Percentiles rank a stretch among this genome's conserved stretches.
Evolutionary conservation across 2,329 filamentous ascomycete species (phyloP).

Genomic region (Phoma sp.): DNA sequence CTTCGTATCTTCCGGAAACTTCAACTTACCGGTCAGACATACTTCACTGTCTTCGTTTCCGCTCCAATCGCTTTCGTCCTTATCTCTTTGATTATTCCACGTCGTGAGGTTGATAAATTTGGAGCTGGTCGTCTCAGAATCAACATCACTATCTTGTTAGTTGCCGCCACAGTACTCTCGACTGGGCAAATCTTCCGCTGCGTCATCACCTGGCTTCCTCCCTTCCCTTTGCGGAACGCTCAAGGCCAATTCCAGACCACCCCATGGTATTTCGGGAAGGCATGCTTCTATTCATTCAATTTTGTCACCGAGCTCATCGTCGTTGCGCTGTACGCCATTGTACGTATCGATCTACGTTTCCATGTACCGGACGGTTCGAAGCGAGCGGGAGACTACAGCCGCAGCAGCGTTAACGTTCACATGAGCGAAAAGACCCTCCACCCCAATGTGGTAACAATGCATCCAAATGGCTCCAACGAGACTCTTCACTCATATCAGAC

Average conservation of each 20-base stretch:
- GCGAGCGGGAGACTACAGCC: slow-evolving; percentile 47
- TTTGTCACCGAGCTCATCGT: slow-evolving; percentile 77
- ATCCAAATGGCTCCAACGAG: slow-evolving; percentile 32
- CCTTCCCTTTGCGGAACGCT: slow-evolving; percentile 53
- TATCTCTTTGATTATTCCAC: slow-evolving; percentile 57
- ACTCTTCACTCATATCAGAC: slow-evolving; percentile 40
- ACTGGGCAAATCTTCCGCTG: slow-evolving; percentile 75
- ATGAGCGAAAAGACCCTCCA: slow-evolving; percentile 34
- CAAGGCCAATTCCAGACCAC: slow-evolving; percentile 48
- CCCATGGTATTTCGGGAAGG: slow-evolving; percentile 75
- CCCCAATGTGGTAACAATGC: slow-evolving; percentile 17
- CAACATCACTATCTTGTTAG: slow-evolving; percentile 72
- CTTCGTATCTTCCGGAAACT: slow-evolving; percentile 66
- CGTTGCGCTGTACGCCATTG: slow-evolving; percentile 69
- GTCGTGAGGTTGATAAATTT: slow-evolving; percentile 62
- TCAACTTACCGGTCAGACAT: slow-evolving; percentile 69
- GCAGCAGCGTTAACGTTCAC: slow-evolving; percentile 28
- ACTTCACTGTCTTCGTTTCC: slow-evolving; percentile 71
- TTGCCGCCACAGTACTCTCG: slow-evolving; percentile 65
- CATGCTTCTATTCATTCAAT: slow-evolving; percentile 82
- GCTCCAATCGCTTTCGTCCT: slow-evolving; percentile 67
- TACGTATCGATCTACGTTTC: slow-evolving; percentile 79
- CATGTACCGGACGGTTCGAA: slow-evolving; percentile 75
- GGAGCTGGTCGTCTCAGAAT: slow-evolving; percentile 71
- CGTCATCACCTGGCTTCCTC: slow-evolving; percentile 63